Evolutionary conservation across 2,329 filamentous ascomycete species (phyloP).

Genomic region (Pseudogymnoascus sp.): DNA sequence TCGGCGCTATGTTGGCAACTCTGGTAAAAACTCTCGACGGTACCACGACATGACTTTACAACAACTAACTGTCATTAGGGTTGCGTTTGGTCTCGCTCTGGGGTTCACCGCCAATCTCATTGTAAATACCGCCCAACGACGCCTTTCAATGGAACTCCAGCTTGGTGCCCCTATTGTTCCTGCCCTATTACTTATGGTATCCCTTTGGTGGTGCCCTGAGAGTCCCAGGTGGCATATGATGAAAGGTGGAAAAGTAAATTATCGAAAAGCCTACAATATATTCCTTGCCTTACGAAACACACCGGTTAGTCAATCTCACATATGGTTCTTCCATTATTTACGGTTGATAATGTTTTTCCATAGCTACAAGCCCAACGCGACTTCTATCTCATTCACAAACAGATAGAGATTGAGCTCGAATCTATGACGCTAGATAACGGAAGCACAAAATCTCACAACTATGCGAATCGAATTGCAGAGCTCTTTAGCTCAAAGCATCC

Average conservation of each 20-base stretch:
- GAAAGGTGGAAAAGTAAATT: background rate
- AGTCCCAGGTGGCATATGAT: background rate
- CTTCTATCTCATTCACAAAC: constrained; percentile 19
- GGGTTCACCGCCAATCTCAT: background rate
- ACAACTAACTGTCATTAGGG: background rate
- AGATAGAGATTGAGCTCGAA: constrained; percentile 13
- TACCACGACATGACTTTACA: background rate
- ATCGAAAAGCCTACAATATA: background rate
- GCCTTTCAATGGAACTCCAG: background rate
- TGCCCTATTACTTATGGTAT: background rate
- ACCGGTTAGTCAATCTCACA: background rate
- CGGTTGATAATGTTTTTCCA: background rate
- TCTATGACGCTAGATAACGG: background rate
- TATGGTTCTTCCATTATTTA: background rate
- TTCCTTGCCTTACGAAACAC: background rate
- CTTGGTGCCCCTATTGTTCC: background rate
- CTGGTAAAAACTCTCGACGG: background rate
- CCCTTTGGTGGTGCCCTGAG: background rate
- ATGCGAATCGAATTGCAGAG: background rate
- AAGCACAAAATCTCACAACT: background rate
- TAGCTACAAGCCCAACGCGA: constrained; percentile 26
- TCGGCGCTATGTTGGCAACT: background rate
- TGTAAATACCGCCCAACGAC: background rate
- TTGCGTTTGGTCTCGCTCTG: background rate
- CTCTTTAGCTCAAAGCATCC: constrained; percentile 17